Conservation (phyloP, 768 basidiomycete species). For the Lactifluus pinguis region DNA sequence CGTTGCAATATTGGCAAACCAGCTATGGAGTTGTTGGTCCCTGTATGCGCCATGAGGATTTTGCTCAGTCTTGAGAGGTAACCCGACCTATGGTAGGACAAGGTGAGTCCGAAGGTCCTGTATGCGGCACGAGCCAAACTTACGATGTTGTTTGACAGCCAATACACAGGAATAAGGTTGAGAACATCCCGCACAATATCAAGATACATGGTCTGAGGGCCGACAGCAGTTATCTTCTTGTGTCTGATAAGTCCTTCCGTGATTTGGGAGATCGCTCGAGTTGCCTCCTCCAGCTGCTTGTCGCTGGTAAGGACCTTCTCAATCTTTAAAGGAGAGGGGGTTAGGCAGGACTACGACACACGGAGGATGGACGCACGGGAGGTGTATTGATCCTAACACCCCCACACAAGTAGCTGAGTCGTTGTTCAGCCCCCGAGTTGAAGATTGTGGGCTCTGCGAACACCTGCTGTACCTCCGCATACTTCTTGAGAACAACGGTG, state of each 20-base stretch:
- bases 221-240: slow-evolving; percentile 29
- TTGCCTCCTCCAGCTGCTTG: not conserved
- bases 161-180: slow-evolving; percentile 51
- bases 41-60: slow-evolving; percentile 5
- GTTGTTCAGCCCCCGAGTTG: not conserved
- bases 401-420: slow-evolving; percentile 3
- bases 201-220: slow-evolving; percentile 28
- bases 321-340: not conserved
- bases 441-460: not conserved
- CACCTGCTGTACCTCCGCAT: not conserved
- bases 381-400: slow-evolving; percentile 4
- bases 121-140: slow-evolving; percentile 19
- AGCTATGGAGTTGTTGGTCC: slow-evolving; percentile 6
- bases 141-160: slow-evolving; percentile 52
- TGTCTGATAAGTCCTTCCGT: slow-evolving; percentile 5
- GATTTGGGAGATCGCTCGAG: not conserved
- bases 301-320: not conserved
- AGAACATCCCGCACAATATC: slow-evolving; percentile 64
- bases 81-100: slow-evolving; percentile 2
- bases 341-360: not conserved
- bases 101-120: not conserved
- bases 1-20: slow-evolving; percentile 10
- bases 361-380: not conserved
- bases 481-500: not conserved
- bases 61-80: slow-evolving; percentile 8